Base-by-base conservation (phyloP, 1,139 yeast genomes). In the Blastobotrys buckinghamii region DNA sequence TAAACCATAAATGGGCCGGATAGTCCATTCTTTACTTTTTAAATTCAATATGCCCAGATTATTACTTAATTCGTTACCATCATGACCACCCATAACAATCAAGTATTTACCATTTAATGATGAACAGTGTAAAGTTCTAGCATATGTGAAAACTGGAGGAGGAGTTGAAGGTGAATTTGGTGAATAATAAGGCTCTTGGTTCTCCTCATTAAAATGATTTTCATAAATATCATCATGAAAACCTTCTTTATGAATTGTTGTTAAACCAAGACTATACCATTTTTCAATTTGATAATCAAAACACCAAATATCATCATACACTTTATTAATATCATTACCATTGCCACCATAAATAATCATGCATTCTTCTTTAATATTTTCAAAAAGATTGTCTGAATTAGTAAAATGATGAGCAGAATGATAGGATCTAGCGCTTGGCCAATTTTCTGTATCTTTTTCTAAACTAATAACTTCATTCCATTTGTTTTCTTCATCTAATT, bases 331-430 rank as follows among this genome's bases (percentile, higher is more conserved):
- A 9, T 41, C 47, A 12, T 48, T 39, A 24, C 53, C 54, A 20
- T 50, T 48, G 5, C 61, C 61, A 8, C 61, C 61, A 40, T 47
- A 56, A 17, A 58, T 50, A 1, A 58, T 39, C 57, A 58, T 56
- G 5, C 44, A 36, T 20, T 49, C 49, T 20, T 35, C 34, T 5
- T 40, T 36, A 15, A 26, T 47, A 10, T 22, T 44, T 5, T 29
- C 16, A 16, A 51, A 50, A 4, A 30, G 1, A 9, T 41, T 41
- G 12, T 16, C 33, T 8, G 29, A 13, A 15, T n/a, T n/a, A n/a
- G n/a, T n/a, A n/a, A 50, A 48, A 7, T 48, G 27, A 39, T 58
- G 61, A 0, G 60, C 60, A 13, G 59, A 48, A 41, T 59, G 62
- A 47, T 55, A 50, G 2, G 53, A 54, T 15, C 61, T 45, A 10